A percentile compares a stretch with the other conserved stretches of the same genome.
phyloP scores from a whole-genome alignment of 2,329 filamentous ascomycete genomes.

The Aspergillus aculeatinus region DNA sequence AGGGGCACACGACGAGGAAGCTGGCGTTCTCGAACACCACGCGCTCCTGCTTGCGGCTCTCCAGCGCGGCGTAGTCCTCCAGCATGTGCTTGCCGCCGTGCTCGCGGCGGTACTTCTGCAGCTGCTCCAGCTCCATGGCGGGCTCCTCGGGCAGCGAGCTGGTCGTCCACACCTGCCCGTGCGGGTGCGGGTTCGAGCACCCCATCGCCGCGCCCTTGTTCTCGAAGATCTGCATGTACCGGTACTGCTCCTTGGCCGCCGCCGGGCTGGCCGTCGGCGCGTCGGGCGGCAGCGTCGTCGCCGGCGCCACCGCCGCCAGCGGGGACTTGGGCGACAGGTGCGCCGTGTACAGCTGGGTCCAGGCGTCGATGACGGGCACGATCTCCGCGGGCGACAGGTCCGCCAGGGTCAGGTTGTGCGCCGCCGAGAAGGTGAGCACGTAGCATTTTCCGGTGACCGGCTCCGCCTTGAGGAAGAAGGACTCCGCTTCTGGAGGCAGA shows the following conservation, averaged over 20 bases:
- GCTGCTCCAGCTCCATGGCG: slow-evolving; percentile 70
- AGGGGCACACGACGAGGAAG: slow-evolving; percentile 88
- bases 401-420: slow-evolving; percentile 87
- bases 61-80: slow-evolving; percentile 81
- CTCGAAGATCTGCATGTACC: slow-evolving; percentile 99
- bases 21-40: slow-evolving; percentile 82
- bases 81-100: slow-evolving; percentile 75
- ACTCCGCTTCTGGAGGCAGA: slow-evolving; percentile 61
- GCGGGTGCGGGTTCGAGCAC: slow-evolving; percentile 96
- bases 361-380: slow-evolving; percentile 78
- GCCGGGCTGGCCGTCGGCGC: slow-evolving; percentile 46
- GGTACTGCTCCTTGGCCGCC: slow-evolving; percentile 71
- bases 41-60: slow-evolving; percentile 77
- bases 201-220: slow-evolving; percentile 99
- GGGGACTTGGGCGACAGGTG: slow-evolving; percentile 74
- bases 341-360: slow-evolving; percentile 84
- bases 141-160: slow-evolving; percentile 89
- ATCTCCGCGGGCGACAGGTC: slow-evolving; percentile 79
- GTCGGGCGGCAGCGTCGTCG: slow-evolving; percentile 49
- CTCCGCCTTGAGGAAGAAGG: slow-evolving; percentile 75
- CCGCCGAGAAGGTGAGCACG: slow-evolving; percentile 89
- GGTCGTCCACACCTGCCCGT: slow-evolving; percentile 95
- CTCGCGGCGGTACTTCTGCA: slow-evolving; percentile 73
- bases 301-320: slow-evolving; percentile 51
- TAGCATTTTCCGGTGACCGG: slow-evolving; percentile 94